Base-by-base conservation (phyloP, 1,284 basidiomycete genomes). In the Leccinum colubrinum region DNA sequence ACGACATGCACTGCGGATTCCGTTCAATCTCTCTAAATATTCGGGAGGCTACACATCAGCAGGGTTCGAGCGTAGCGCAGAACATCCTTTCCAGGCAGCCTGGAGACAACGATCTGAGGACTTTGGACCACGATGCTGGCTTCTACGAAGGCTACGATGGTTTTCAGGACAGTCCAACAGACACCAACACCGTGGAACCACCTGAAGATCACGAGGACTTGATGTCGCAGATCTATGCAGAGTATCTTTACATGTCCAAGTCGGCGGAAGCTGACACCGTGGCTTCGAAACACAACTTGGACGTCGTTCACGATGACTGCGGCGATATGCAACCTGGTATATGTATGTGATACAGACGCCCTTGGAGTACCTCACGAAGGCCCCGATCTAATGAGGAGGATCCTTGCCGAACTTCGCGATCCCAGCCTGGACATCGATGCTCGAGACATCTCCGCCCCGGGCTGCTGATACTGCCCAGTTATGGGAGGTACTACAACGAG, bases 401-500 rank as follows among this genome's bases (percentile, higher is more conserved):
- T 72, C 6, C 68, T 73, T n/a, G 56, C 55, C 3, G 66, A 61
- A 22, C 62, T 73, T 22, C 56, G 66, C 1, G 61, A 70, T 33
- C 60, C 60, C 6, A 20, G 14, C 30, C 1, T 64, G 20, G 62
- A 73, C 4, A 55, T 46, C 6, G 20, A 4, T 15, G 59, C 68
- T 55, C 62, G 58, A 6, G 3, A 51, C 1, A 39, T 66, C n/a
- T 63, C 59, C 2, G 62, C 25, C 25, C 25, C 25, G 86, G 1
- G 86, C 87, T 5, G 68, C 73, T 1, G 76, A 79, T 64, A 67
- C 73, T 2, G 68, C 73, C 8, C 74, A 80, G 56, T 75, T 91
- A 3, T 90, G 89, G 89, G 72, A 81, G 12, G 43, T 88, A 7
- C 78, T 91, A 7, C 76, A 83, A 66, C 68, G 80, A 35, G 86